These are phyloP conservation scores for Phytophthora melonis DNA, from an alignment of 352 stramenopile genomes.

Conservation along the genomic window DNA sequence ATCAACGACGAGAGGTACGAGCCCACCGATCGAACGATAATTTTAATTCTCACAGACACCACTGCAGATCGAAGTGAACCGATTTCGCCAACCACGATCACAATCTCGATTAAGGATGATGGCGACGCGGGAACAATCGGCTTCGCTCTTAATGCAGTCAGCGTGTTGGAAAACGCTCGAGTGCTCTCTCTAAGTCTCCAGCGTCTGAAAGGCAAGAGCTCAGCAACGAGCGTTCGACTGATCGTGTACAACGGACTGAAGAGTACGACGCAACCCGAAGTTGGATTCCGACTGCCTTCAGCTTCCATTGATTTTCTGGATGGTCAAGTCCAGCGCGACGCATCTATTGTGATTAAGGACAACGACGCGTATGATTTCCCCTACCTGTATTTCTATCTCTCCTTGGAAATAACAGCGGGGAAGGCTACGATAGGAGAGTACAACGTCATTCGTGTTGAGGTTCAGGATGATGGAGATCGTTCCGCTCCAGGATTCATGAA, in stretches of 20 bases:
- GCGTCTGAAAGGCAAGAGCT: slow-evolving; percentile 46
- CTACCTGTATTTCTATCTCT: slow-evolving; percentile 54
- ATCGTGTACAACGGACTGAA: slow-evolving; percentile 2
- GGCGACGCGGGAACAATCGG: slow-evolving; percentile 63
- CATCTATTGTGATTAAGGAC: slow-evolving; percentile 50
- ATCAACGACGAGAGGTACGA: slow-evolving; percentile 56
- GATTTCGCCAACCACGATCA: slow-evolving; percentile 23
- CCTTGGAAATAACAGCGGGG: slow-evolving; percentile 37
- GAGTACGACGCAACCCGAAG: slow-evolving; percentile 30
- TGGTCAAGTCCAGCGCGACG: slow-evolving; percentile 23
- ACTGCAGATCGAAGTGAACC: slow-evolving; percentile 41
- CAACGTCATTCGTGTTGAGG: slow-evolving; percentile 39
- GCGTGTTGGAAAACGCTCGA: slow-evolving; percentile 38
- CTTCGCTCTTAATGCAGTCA: slow-evolving; percentile 37
- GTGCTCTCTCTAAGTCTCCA: slow-evolving; percentile 42
- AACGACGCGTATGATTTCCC: slow-evolving; percentile 62
- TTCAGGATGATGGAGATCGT: slow-evolving; percentile 61
- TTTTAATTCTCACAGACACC: slow-evolving; percentile 49
- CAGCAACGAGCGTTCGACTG: slow-evolving; percentile 39
- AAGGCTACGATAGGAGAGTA: slow-evolving; percentile 41
- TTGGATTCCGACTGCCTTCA: slow-evolving; percentile 44
- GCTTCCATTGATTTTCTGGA: slow-evolving; percentile 52
- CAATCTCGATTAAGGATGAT: slow-evolving; percentile 59
- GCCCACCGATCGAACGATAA: slow-evolving; percentile 29
- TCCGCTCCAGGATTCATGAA: slow-evolving; percentile 49